Base-by-base conservation (phyloP, 331 rosid species). In the Acacia concinna region DNA sequence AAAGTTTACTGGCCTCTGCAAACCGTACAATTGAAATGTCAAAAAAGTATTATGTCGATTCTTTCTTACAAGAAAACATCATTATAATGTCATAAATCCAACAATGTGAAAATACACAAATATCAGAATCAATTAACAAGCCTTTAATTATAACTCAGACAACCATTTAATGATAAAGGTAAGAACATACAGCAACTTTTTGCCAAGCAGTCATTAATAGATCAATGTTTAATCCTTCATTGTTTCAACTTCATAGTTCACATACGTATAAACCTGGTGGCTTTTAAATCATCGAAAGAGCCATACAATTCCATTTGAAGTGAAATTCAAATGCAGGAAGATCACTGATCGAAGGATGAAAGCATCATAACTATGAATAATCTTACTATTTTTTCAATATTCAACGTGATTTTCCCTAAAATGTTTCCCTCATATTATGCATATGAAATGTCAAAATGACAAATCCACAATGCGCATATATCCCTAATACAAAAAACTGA, bases 201-300 rank as follows among this genome's bases (percentile, higher is more conserved):
- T 21, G 49, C 73, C 66, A 47, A 76, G 30, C 11, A 20, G 31
- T 63, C 44, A 30, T 31, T 30, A 49, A 34, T 34, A 46, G 52
- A 34, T 8, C 69, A 32, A 20, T 38, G 73, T 43, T 25, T 38
- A 14, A 13, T 41, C 34, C 54, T 38, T 41, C 0, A 49, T 35
- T 67, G 52, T 76, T 76, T 52, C 37, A 23, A 40, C 66, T 18
- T 30, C 51, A 59, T 15, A 76, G 46, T 37, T 75, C 77, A 46
- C 38, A 46, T 44, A 23, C 7, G 54, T 2, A 67, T 37, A 21
- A 6, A 65, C 31, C 9, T 38, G 32, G 10, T n/a, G 8, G 54
- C 65, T 52, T 80, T 81, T 65, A 56, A 64, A 56, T 44, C 28
- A 63, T 51, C 32, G 15, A 28, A 76, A 62, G 27, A 70, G 40